Percentiles rank a stretch among this genome's conserved stretches.
These are phyloP conservation scores for Cocos nucifera DNA, from an alignment of 176 grass and related monocot species.

Conservation along the genomic window DNA sequence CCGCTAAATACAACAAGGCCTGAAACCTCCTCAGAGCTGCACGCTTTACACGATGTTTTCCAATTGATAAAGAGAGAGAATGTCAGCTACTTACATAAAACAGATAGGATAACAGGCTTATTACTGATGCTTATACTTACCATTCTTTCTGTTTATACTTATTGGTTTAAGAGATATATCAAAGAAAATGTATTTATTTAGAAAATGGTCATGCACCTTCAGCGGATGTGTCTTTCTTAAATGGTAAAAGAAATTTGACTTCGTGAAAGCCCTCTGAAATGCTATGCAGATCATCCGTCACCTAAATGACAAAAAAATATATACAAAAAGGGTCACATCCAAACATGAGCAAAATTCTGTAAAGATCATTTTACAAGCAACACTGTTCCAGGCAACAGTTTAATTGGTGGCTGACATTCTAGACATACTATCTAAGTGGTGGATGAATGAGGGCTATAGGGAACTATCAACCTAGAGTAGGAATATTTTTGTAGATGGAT, in stretches of 20 bases:
- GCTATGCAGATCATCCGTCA: conserved; percentile 34
- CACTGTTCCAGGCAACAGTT: too few relatives aligned
- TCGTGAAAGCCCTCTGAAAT: conserved; percentile 28
- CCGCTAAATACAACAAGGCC: conserved; percentile 63
- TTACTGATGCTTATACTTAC: too few relatives aligned
- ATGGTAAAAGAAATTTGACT: conserved; percentile 78
- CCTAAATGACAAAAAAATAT: conserved; percentile 30
- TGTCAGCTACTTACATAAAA: too few relatives aligned
- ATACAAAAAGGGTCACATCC: conserved; percentile 11
- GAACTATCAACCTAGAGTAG: neutral
- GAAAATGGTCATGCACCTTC: conserved; percentile 42
- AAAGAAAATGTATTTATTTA: conserved; percentile 3
- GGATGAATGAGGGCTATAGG: too few relatives aligned
- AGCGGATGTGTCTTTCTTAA: conserved; percentile 38
- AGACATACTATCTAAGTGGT: too few relatives aligned
- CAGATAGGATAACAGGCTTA: too few relatives aligned
- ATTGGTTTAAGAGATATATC: too few relatives aligned
- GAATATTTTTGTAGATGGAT: too few relatives aligned
- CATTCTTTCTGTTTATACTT: too few relatives aligned
- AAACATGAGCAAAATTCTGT: neutral
- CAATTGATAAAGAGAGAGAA: too few relatives aligned
- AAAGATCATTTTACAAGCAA: too few relatives aligned
- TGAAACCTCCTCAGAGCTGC: conserved; percentile 64
- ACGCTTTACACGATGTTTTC: conserved; percentile 43
- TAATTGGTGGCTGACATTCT: too few relatives aligned